Conservation (phyloP, 176 grass and related monocot species). For the Tuctoria greenei region DNA sequence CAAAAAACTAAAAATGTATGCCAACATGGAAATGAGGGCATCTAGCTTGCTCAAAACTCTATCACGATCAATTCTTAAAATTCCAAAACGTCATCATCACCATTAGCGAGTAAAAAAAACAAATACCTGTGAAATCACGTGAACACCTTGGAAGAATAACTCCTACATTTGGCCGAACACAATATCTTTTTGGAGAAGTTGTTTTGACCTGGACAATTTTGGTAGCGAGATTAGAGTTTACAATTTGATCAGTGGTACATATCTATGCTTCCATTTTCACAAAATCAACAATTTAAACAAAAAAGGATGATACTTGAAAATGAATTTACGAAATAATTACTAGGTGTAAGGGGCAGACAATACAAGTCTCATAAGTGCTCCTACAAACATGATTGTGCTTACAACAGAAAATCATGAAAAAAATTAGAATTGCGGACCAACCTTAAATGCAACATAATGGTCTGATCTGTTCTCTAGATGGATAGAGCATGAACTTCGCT, state of each 20-base stretch:
- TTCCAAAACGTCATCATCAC: constrained; percentile 16
- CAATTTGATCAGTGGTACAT: neutral
- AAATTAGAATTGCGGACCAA: constrained; percentile 36
- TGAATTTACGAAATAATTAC: neutral
- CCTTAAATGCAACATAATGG: constrained; percentile 91
- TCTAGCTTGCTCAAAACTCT: neutral
- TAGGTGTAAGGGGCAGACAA: neutral
- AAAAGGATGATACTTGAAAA: neutral
- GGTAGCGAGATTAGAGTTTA: constrained; percentile 10
- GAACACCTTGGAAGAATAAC: constrained; percentile 71
- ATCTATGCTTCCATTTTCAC: neutral
- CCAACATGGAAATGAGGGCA: neutral
- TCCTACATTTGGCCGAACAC: constrained; percentile 80
- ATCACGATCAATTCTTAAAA: constrained; percentile 3
- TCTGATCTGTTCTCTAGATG: constrained; percentile 67
- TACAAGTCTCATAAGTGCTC: neutral
- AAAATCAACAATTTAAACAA: neutral
- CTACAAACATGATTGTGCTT: neutral
- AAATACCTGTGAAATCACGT: constrained; percentile 62
- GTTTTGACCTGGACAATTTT: constrained; percentile 70
- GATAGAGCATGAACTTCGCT: constrained; percentile 70
- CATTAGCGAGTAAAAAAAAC: constrained; percentile 24
- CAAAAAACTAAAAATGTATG: neutral
- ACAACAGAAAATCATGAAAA: neutral
- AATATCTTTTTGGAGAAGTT: constrained; percentile 77